A percentile compares a stretch with the other conserved stretches of the same genome.
Conservation (phyloP, 1,139 yeast genomes). For the Meyerozyma carpophila region DNA sequence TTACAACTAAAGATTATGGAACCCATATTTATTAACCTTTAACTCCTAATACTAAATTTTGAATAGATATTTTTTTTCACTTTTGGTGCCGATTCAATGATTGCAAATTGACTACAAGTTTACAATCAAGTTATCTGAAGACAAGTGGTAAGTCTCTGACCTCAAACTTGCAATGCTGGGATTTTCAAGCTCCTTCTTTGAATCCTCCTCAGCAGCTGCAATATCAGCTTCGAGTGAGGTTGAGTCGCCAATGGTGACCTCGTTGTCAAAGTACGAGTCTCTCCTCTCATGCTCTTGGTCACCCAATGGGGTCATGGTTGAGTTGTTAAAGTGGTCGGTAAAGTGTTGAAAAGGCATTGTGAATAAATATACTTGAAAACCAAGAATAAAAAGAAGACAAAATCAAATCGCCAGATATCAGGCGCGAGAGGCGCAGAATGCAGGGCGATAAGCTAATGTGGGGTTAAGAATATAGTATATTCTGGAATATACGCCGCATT, state of each 20-base stretch:
- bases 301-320: slow-evolving; percentile 13
- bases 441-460: slow-evolving; percentile 1
- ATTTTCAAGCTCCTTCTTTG: slow-evolving; percentile 3
- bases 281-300: slow-evolving; percentile 4
- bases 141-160: slow-evolving; percentile 14
- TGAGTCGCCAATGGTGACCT: neutral
- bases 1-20: neutral
- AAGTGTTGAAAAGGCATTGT: slow-evolving; percentile 12
- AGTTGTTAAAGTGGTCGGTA: slow-evolving; percentile 13
- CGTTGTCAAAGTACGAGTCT: slow-evolving; percentile 9
- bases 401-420: neutral
- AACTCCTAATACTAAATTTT: neutral
- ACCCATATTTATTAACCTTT: neutral
- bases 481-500: neutral
- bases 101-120: slow-evolving; percentile 16
- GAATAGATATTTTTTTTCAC: neutral
- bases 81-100: neutral
- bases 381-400: neutral
- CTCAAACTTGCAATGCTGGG: slow-evolving; percentile 8
- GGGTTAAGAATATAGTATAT: neutral
- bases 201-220: neutral
- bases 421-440: neutral
- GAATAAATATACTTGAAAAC: neutral
- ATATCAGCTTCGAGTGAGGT: slow-evolving; percentile 3
- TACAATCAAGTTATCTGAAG: slow-evolving; percentile 25